Percentiles rank a stretch among this genome's conserved stretches.
These are phyloP conservation scores for Trichomonascaceae sp. DNA, from an alignment of 1,139 yeast species.

Conservation along the genomic window DNA sequence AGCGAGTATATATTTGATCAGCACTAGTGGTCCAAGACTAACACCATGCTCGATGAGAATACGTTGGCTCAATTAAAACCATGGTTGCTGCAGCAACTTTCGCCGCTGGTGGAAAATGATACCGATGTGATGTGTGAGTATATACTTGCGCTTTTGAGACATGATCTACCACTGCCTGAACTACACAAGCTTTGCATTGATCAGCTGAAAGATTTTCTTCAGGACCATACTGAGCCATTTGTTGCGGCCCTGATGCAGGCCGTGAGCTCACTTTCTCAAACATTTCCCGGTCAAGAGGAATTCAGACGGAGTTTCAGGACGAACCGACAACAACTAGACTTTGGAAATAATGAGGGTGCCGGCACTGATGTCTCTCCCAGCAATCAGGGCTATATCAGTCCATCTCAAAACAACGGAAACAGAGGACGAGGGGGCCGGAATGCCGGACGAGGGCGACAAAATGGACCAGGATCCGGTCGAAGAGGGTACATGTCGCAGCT, in stretches of 20 bases:
- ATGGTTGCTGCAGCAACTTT: conserved; percentile 27
- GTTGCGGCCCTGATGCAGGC: conserved; percentile 21
- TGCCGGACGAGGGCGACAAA: conserved; percentile 5
- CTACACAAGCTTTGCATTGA: conserved; percentile 23
- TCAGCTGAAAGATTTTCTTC: conserved; percentile 28
- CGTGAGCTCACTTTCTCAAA: conserved; percentile 7
- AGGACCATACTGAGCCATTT: conserved; percentile 18
- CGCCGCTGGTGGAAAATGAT: conserved; percentile 29
- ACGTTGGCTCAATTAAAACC: conserved; percentile 19
- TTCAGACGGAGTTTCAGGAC: conserved; percentile 5
- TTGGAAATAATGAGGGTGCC: neutral
- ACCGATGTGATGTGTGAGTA: conserved; percentile 33
- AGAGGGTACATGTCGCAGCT: conserved; percentile 3
- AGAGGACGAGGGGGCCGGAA: neutral
- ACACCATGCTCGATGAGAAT: conserved; percentile 12
- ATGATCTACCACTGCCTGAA: conserved; percentile 24
- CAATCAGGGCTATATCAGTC: conserved; percentile 15
- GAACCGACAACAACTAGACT: conserved; percentile 1
- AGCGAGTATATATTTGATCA: no score
- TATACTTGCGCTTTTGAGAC: conserved; percentile 30
- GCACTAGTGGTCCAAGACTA: no score
- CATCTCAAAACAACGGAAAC: conserved; percentile 5
- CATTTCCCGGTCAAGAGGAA: conserved; percentile 7
- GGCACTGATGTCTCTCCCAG: conserved; percentile 8
- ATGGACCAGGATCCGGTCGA: conserved; percentile 4